Percentiles rank a stretch among this genome's conserved stretches.
Evolutionary conservation across 805 yeast genomes (phyloP).

Genomic region (Candida gorgasii): DNA sequence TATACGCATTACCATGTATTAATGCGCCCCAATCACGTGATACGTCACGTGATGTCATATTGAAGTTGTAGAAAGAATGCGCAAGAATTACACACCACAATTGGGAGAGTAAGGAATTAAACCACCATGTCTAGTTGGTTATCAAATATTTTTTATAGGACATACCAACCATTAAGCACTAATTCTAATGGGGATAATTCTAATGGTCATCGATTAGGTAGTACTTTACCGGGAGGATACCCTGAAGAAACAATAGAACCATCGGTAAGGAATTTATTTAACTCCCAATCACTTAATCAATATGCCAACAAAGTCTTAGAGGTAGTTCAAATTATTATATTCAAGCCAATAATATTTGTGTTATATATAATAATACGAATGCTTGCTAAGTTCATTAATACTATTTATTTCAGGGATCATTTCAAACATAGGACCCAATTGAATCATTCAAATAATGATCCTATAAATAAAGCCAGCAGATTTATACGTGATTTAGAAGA

Average conservation of each 20-base stretch:
- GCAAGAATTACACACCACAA: background rate
- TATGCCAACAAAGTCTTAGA: conserved; percentile 7
- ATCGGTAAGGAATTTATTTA: conserved; percentile 16
- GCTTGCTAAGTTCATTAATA: conserved; percentile 23
- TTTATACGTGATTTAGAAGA: conserved; percentile 57
- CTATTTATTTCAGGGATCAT: conserved; percentile 27
- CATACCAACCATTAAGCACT: conserved; percentile 12
- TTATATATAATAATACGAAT: conserved; percentile 24
- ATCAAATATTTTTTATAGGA: conserved; percentile 11
- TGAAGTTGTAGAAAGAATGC: conserved; percentile 2
- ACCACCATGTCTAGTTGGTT: conserved; percentile 14
- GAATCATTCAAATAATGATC: conserved; percentile 36
- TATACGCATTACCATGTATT: too few species aligned
- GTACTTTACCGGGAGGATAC: conserved; percentile 23
- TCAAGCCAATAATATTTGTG: conserved; percentile 28
- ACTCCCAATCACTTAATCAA: conserved; percentile 19
- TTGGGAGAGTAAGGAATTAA: too few species aligned
- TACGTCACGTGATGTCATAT: background rate
- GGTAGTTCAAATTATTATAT: conserved; percentile 16
- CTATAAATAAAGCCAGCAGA: conserved; percentile 52
- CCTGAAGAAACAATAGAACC: conserved; percentile 18
- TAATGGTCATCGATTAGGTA: background rate
- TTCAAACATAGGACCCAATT: conserved; percentile 10
- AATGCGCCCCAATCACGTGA: background rate
- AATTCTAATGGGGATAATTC: too few species aligned